These are phyloP conservation scores for Fusarium xyrophilum DNA, from an alignment of 2,329 filamentous ascomycete genomes.

Conservation along the genomic window DNA sequence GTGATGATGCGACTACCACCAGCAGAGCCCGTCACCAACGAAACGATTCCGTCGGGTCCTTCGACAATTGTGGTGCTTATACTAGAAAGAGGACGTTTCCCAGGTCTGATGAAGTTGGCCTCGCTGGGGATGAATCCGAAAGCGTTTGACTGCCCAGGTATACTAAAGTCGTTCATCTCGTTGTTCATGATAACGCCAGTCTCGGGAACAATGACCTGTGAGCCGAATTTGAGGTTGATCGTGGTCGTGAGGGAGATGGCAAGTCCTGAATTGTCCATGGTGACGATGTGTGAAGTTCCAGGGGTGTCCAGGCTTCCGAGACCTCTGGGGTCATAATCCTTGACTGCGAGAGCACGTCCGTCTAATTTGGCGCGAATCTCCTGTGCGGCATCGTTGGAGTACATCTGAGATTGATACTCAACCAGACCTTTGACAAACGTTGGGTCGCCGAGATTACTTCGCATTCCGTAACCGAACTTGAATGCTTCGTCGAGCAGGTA, in stretches of 20 bases:
- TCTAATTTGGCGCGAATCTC: constrained; percentile 57
- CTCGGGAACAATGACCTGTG: constrained; percentile 76
- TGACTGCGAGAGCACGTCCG: constrained; percentile 50
- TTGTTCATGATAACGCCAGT: constrained; percentile 78
- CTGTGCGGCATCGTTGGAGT: constrained; percentile 67
- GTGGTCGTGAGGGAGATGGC: constrained; percentile 81
- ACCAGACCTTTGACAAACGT: constrained; percentile 68
- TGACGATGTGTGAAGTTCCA: constrained; percentile 72
- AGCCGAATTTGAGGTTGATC: constrained; percentile 81
- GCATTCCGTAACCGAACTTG: constrained; percentile 79
- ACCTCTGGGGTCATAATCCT: constrained; percentile 54
- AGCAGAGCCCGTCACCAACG: constrained; percentile 76
- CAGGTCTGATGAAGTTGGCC: constrained; percentile 76
- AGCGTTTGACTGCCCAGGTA: constrained; percentile 72
- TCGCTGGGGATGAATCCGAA: constrained; percentile 80
- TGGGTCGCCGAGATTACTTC: constrained; percentile 78
- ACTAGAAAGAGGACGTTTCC: constrained; percentile 79
- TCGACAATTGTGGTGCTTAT: constrained; percentile 82
- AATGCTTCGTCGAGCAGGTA: constrained; percentile 86
- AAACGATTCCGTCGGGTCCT: constrained; percentile 70
- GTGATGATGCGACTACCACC: constrained; percentile 89
- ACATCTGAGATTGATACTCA: constrained; percentile 66
- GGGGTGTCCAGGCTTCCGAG: constrained; percentile 64
- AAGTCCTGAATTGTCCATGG: constrained; percentile 73
- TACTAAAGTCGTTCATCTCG: constrained; percentile 76